Base-by-base conservation (phyloP, 1,284 basidiomycete genomes). In the Meira nashicola region DNA sequence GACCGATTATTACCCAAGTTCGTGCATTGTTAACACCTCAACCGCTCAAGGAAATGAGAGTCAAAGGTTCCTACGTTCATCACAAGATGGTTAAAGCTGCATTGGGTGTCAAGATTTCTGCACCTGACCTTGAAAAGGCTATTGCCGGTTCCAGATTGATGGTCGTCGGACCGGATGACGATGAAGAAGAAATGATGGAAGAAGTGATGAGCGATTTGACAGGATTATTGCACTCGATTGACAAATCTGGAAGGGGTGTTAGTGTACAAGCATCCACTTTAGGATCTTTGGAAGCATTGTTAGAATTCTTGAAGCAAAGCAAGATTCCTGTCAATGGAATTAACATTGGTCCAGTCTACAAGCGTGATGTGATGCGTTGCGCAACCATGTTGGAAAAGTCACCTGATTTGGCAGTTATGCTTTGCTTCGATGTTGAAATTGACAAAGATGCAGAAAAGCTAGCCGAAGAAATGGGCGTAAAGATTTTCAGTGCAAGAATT, bases 1-100 rank as follows among this genome's bases (percentile, higher is more conserved):
- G 95, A 1, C 92, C 95, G 1, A 98, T 99, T 63, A 89, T 95
- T 2, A 97, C 95, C 0, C 91, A 94, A 80, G 82, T 98, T 48
- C 86, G 95, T 73, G 95, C 95, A 8, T 81, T 98, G 58, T 84
- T 98, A 48, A 99, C 95, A 2, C 95, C 95, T 3, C 93, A 99
- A 77, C 95, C 95, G 4, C 82, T 99, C 69, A 88, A 94, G 63
- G 95, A 98, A 79, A 82, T 98, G 63, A 90, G 95, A 71, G 86
- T 98, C 80, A 98, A 97, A 91, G 94, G 92, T 33, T 86, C 87
- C 54, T 99, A 98, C 76, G 92, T 99, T 48, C 95, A 98, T 77
- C 89, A 98, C 83, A 96, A 94, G 81, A 88, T 92, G 80, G 91
- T 98, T 80, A 97, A 94, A 82, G 95, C 95, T 2, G 93, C 95